phyloP scores from a whole-genome alignment of 192 early-diverging fungal species.

The Linnemannia exigua region DNA sequence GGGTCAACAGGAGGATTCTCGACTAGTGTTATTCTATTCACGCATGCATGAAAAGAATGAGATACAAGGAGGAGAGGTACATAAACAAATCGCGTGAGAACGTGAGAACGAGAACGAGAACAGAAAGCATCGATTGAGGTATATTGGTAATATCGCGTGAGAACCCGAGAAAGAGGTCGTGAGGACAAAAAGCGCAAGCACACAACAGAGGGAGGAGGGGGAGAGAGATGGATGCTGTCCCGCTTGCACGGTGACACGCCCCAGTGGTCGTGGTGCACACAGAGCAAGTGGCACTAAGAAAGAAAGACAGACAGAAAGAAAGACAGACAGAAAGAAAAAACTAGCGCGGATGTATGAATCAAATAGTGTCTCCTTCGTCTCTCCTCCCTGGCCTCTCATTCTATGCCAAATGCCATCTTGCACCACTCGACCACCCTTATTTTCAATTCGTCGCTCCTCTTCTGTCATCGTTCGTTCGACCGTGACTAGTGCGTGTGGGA shows the following conservation, averaged over 20 bases:
- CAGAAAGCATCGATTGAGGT: not conserved
- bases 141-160: conserved; percentile 4
- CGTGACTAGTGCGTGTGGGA: not conserved
- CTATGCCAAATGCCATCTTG: conserved; percentile 4
- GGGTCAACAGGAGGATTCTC: conserved; percentile 55
- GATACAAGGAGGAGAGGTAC: not conserved
- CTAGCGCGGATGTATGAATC: not conserved
- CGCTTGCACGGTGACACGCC: not conserved
- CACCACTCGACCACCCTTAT: conserved; percentile 22
- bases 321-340: not conserved
- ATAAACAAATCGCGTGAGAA: conserved; percentile 11
- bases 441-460: not conserved
- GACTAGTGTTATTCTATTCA: conserved; percentile 48
- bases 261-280: not conserved
- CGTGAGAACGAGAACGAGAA: not conserved
- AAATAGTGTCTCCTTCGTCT: not conserved
- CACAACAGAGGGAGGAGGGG: no score
- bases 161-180: not conserved
- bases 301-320: no score
- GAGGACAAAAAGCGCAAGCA: not conserved
- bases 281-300: not conserved
- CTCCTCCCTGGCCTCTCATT: not conserved
- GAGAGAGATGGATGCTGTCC: not conserved
- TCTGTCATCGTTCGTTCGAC: not conserved
- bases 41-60: not conserved